Base-by-base conservation (phyloP, 2,329 filamentous ascomycete species). In the Epicoccum nigrum region DNA sequence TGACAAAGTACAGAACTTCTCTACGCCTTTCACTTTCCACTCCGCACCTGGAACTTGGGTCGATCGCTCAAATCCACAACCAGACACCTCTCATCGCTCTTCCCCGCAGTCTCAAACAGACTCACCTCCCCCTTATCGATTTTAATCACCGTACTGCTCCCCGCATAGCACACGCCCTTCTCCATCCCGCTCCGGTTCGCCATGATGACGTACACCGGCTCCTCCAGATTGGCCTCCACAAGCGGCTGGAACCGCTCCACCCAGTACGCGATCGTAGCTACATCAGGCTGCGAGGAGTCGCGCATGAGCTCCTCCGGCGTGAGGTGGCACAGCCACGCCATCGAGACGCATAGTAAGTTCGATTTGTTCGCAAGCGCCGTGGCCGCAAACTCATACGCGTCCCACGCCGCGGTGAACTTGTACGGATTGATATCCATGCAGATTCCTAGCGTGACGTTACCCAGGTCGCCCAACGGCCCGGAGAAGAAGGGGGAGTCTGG, bases 191-290 rank as follows among this genome's bases (percentile, higher is more conserved):
- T 82, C 3, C 89, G 80, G 66, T 94, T 93, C 35, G 84, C 85
- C 56, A 92, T 81, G 0, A 92, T 79, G 0, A 92, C 77, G 30
- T 89, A 83, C 15, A 88, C 80, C 49, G 90, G 86, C 28, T 58
- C 55, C 1, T 63, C 63, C 8, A 45, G 55, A 34, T 56, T 60
- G 7, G 55, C 62, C 28, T 75, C 72, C 1, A 79, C 65, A 32
- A 80, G 61, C 0, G 89, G 89, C 47, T 88, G 85, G 4, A 93
- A 77, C 0, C 90, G 81, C 15, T 83, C 81, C 0, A 90, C 76
- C 90, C 89, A 93, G 62, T 93, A 93, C 0, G 83, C 82, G 7
- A 93, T 67, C 0, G 88, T 91, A 19, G 89, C 84, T 73, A 89
- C 80, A 58, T 92, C 89, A 0, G 88, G 87, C 41, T 83, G 57